phyloP scores from a whole-genome alignment of 257 asterid genomes.

The Cordia subcordata region DNA sequence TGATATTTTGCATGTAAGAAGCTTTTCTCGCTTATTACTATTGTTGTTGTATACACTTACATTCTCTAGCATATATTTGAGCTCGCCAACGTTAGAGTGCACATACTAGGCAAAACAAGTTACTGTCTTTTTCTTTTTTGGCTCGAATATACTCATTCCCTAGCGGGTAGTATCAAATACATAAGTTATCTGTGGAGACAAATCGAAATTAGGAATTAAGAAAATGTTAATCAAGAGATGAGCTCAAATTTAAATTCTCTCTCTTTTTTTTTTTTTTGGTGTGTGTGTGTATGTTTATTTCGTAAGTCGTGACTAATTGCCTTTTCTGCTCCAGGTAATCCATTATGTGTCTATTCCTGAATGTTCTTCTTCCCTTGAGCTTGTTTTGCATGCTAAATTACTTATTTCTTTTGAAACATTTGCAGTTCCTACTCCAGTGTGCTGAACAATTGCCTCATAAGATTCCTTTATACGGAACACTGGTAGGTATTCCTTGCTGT shows the following conservation, averaged over 20 bases:
- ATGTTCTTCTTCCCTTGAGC: no score
- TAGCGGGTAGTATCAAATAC: no score
- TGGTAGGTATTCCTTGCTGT: conserved; percentile 50
- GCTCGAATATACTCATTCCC: no score
- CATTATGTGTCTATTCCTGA: no score
- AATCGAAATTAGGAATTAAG: background rate
- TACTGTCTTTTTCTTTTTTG: no score
- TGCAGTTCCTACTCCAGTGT: conserved; percentile 92
- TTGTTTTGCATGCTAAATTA: conserved; percentile 16
- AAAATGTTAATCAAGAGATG: background rate
- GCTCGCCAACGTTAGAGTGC: no score
- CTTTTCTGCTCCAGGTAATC: background rate
- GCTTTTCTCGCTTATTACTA: background rate
- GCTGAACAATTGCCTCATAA: conserved; percentile 98
- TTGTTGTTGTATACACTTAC: no score
- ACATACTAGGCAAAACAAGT: no score
- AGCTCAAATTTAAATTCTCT: background rate
- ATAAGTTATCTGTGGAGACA: no score
- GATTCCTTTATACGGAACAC: conserved; percentile 84
- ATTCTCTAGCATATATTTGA: no score
- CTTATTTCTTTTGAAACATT: conserved; percentile 9
- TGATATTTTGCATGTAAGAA: conserved; percentile 55
- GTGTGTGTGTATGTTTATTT: background rate
- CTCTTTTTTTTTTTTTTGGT: no score
- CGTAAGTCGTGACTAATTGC: background rate